phyloP scores from a whole-genome alignment of 352 stramenopile species.

The Peronospora belbahrii region DNA sequence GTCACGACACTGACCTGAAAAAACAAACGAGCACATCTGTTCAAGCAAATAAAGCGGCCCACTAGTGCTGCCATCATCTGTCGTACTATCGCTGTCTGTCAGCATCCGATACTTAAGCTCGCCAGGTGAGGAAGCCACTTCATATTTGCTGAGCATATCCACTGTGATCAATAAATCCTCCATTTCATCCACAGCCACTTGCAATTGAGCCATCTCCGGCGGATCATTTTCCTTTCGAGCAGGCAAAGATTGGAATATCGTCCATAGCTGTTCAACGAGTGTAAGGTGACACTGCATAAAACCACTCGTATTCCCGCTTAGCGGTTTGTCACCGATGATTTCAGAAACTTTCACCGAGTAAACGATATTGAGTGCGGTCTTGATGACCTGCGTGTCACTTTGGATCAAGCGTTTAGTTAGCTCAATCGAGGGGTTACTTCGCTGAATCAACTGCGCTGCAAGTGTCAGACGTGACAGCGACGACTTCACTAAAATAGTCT shows the following conservation, averaged over 20 bases:
- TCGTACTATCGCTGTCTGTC: slow-evolving; percentile 17
- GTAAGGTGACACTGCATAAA: slow-evolving; percentile 19
- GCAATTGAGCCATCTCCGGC: slow-evolving; percentile 43
- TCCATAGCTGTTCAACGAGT: slow-evolving; percentile 58
- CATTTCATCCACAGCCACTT: slow-evolving; percentile 65
- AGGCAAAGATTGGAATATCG: slow-evolving; percentile 68
- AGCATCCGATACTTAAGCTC: slow-evolving; percentile 39
- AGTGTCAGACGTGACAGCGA: slow-evolving; percentile 35
- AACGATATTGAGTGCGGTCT: slow-evolving; percentile 50
- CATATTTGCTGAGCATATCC: slow-evolving; percentile 60
- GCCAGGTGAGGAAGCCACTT: slow-evolving; percentile 14
- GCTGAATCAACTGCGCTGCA: slow-evolving; percentile 47
- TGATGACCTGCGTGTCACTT: slow-evolving; percentile 38
- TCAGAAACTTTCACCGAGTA: slow-evolving; percentile 24
- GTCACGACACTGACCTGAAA: slow-evolving; percentile 13
- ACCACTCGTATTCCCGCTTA: slow-evolving; percentile 7
- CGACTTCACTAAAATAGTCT: slow-evolving; percentile 23
- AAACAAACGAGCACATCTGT: slow-evolving; percentile 41
- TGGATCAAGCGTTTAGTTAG: slow-evolving; percentile 50
- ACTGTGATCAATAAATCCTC: slow-evolving; percentile 67
- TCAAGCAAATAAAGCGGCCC: slow-evolving; percentile 32
- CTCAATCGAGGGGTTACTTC: slow-evolving; percentile 50
- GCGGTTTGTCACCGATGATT: slow-evolving; percentile 9
- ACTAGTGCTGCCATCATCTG: slow-evolving; percentile 1
- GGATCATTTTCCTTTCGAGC: slow-evolving; percentile 50